Conservation (phyloP, 352 stramenopile genomes). For the Hyaloperonospora arabidopsidis region DNA sequence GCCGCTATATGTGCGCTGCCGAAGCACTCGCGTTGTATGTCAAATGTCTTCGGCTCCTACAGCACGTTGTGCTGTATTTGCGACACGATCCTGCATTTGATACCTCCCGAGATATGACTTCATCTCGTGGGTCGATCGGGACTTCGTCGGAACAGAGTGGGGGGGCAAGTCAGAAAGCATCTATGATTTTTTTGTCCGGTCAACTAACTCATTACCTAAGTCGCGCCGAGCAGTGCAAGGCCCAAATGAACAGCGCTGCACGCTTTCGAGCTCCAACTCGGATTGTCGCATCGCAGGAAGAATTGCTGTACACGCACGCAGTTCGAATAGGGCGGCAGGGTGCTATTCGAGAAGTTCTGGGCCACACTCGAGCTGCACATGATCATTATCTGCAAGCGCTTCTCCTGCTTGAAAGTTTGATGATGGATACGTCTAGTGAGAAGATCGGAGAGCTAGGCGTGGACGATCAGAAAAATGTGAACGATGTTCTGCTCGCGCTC, state of each 20-base stretch:
- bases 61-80: conserved; percentile 53
- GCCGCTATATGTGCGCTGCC: conserved; percentile 51
- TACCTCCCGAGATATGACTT: conserved; percentile 17
- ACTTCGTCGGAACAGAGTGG: conserved; percentile 26
- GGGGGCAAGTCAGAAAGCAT: conserved; percentile 49
- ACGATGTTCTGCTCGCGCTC: conserved; percentile 38
- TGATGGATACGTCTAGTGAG: conserved; percentile 34
- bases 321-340: conserved; percentile 55
- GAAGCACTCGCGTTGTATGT: conserved; percentile 62
- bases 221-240: conserved; percentile 59
- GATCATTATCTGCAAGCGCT: conserved; percentile 56
- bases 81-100: conserved; percentile 39
- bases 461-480: conserved; percentile 50
- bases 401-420: conserved; percentile 51
- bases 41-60: conserved; percentile 58
- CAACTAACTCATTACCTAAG: conserved; percentile 55
- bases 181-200: conserved; percentile 51
- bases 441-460: conserved; percentile 21
- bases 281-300: conserved; percentile 40
- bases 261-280: conserved; percentile 7
- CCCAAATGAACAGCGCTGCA: conserved; percentile 30
- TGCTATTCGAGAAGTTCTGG: conserved; percentile 62
- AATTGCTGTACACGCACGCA: conserved; percentile 56
- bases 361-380: conserved; percentile 43
- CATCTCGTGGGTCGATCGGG: conserved; percentile 13